These are phyloP conservation scores for Fusarium sp. DNA, from an alignment of 2,329 filamentous ascomycete species.

Conservation along the genomic window DNA sequence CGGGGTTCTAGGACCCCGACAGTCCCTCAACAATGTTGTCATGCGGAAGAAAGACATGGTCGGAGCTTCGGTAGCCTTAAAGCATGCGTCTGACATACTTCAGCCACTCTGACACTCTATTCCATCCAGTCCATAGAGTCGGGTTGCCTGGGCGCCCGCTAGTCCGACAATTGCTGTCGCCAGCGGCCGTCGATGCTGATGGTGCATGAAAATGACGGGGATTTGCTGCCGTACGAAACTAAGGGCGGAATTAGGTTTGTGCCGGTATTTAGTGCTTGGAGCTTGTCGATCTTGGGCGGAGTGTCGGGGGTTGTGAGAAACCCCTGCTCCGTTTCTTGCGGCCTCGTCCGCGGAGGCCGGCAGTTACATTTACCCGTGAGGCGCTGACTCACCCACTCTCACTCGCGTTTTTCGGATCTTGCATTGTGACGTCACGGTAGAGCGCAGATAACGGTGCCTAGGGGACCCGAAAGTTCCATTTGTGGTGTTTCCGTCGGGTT, in stretches of 20 bases:
- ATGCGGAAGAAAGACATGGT: neutral
- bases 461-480: neutral
- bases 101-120: neutral
- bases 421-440: neutral
- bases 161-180: neutral
- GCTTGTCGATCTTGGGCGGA: neutral
- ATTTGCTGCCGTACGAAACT: neutral
- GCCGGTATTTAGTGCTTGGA: neutral
- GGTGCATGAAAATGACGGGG: neutral
- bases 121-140: neutral
- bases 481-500: neutral
- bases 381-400: neutral
- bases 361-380: neutral
- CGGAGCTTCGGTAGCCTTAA: neutral
- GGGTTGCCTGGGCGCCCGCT: neutral
- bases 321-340: neutral
- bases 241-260: neutral
- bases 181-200: neutral
- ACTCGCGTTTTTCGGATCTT: neutral
- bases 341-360: neutral
- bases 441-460: neutral
- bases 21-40: neutral
- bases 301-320: neutral
- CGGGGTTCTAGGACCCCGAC: neutral
- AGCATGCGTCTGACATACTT: neutral